Conservation (phyloP, 495 filamentous ascomycete species). For the Penicillium pancosmium region DNA sequence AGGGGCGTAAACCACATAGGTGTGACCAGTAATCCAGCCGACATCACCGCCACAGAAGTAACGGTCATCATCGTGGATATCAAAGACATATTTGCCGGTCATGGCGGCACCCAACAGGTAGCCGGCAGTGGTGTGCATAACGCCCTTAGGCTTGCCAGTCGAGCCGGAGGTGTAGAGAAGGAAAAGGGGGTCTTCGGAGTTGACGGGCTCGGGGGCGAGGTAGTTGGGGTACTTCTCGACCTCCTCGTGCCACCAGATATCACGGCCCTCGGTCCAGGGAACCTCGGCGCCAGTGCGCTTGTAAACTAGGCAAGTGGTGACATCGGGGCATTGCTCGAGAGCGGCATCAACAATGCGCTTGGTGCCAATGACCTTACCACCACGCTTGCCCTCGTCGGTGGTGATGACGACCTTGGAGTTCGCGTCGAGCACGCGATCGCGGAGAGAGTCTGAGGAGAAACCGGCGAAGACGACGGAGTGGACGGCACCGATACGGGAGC, state of each 20-base stretch:
- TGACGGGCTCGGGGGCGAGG: slow-evolving; percentile 82
- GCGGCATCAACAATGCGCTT: slow-evolving; percentile 99
- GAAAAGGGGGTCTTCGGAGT: slow-evolving; percentile 95
- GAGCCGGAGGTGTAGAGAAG: slow-evolving; percentile 97
- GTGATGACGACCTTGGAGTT: slow-evolving; percentile 92
- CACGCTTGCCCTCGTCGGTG: slow-evolving; percentile 94
- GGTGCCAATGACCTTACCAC: slow-evolving; percentile 95
- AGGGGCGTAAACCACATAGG: slow-evolving; percentile 97
- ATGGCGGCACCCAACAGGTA: slow-evolving; percentile 90
- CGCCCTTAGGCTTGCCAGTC: slow-evolving; percentile 97
- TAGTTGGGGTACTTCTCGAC: slow-evolving; percentile 92
- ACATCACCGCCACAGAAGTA: slow-evolving; percentile 99
- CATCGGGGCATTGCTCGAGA: slow-evolving; percentile 93
- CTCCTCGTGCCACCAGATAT: slow-evolving; percentile 99
- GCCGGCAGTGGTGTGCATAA: slow-evolving; percentile 96
- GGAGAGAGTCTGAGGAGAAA: slow-evolving; percentile 95
- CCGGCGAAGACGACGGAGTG: slow-evolving; percentile 99
- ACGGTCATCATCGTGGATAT: slow-evolving; percentile 89
- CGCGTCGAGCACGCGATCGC: slow-evolving; percentile 92
- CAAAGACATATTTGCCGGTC: slow-evolving; percentile 98
- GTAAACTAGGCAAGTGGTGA: slow-evolving; percentile 83
- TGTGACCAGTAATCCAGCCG: slow-evolving; percentile 99
- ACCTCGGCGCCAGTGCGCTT: slow-evolving; percentile 95
- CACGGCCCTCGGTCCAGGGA: slow-evolving; percentile 84
- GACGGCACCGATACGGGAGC: slow-evolving; percentile 88